A percentile compares a stretch with the other conserved stretches of the same genome.
These are phyloP conservation scores for Neurospora tetraspora DNA, from an alignment of 495 filamentous ascomycete species.

Conservation along the genomic window DNA sequence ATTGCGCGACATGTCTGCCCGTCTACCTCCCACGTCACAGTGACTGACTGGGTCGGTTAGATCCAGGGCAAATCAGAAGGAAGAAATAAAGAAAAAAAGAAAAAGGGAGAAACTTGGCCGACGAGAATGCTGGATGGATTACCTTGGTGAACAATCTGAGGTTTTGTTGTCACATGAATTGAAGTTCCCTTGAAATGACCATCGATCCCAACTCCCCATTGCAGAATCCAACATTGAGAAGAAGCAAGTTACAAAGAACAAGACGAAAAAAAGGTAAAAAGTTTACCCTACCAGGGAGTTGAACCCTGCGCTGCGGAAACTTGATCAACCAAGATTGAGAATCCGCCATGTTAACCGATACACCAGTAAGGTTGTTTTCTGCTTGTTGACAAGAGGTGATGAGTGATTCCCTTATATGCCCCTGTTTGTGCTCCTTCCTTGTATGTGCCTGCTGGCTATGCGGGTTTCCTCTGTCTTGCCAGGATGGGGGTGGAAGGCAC, in stretches of 20 bases:
- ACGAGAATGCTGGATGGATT: neutral
- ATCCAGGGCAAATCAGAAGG: too few species aligned
- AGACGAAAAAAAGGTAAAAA: neutral
- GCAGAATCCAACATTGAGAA: neutral
- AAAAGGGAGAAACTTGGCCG: too few species aligned
- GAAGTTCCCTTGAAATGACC: neutral
- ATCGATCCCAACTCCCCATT: neutral
- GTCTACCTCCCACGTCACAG: too few species aligned
- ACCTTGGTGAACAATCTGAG: neutral
- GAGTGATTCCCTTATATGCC: too few species aligned
- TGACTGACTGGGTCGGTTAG: too few species aligned
- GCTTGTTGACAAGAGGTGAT: too few species aligned
- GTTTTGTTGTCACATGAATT: neutral
- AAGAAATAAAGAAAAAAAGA: too few species aligned
- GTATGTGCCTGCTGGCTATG: neutral
- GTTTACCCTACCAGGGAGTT: conserved; percentile 1
- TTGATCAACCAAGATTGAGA: neutral
- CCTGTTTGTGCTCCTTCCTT: neutral
- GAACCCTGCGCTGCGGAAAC: conserved; percentile 1
- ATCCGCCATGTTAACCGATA: conserved; percentile 10
- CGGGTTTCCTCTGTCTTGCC: too few species aligned
- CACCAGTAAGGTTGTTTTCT: conserved; percentile 3
- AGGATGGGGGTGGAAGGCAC: too few species aligned
- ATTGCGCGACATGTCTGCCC: too few species aligned
- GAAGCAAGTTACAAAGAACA: neutral